Evolutionary conservation across 2,329 filamentous ascomycete genomes (phyloP), one percentile per base, ranked within the genome.

Genomic region (Ceratocystis ficicola): DNA sequence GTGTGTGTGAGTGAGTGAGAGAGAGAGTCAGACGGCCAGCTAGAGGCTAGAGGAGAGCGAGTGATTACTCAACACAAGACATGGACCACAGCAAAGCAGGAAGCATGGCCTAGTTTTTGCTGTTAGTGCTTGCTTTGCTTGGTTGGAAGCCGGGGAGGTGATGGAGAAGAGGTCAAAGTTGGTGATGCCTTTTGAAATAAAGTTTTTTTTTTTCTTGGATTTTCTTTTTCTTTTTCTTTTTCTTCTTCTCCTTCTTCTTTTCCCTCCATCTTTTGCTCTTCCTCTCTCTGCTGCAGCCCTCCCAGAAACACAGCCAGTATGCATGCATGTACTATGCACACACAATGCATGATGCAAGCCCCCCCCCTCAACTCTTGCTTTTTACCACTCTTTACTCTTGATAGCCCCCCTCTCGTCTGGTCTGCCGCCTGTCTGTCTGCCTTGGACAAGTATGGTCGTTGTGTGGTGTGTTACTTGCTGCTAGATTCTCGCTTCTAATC

Each of bases 391-490:
- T 36, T 12, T 12, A 12, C 32, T 36, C 32, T 36, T 8, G 32
- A 32, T 32, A 32, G 32, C 32, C 50, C 50, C 50, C 12, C 50
- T 55, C 52, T 17, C 3, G 17, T 57, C 52, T 57, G 15, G 22
- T 22, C 46, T 50, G 46, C 46, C 46, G 46, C 46, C 46, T 50
- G 46, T 50, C 46, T 57, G 52, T 22, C 52, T 50, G 46, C 46
- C 46, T 50, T 50, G 46, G 17, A 7, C 46, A n/a, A 36, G 8
- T 36, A 36, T 36, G 32, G 2, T 36, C 8, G 12, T 57, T 57
- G 52, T 57, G 25, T 57, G 52, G 52, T 57, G 52, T 57, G 52
- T 15, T 57, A 17, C 52, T 50, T 30, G 50, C 50, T 48, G n/a
- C 44, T 20, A 17, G n/a, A n/a, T 50, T 20, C 46, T 50, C 6